A percentile compares a stretch with the other conserved stretches of the same genome.
Evolutionary conservation across 2,329 filamentous ascomycete species (phyloP).

Genomic region (Fonsecaea monophora): DNA sequence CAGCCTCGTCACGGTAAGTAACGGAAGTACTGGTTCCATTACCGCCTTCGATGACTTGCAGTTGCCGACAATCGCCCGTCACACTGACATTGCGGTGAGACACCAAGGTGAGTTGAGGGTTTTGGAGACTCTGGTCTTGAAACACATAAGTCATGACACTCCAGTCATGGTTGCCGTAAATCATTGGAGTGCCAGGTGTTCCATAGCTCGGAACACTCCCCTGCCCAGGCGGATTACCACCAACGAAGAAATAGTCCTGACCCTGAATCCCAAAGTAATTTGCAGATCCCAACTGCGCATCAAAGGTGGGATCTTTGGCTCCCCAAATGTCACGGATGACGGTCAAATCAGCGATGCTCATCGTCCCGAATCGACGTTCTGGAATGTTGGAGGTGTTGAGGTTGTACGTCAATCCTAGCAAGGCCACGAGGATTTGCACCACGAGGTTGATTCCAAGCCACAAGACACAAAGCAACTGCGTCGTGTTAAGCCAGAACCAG

Average conservation of each 20-base stretch:
- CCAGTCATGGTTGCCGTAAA: constrained; percentile 30
- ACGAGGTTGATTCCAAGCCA: constrained; percentile 36
- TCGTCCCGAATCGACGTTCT: constrained; percentile 92
- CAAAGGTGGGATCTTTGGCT: constrained; percentile 23
- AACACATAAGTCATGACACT: constrained; percentile 32
- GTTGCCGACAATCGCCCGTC: constrained; percentile 24
- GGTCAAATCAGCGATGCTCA: constrained; percentile 88
- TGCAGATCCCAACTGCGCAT: constrained; percentile 33
- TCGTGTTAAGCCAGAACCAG: constrained; percentile 33
- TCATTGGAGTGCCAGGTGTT: constrained; percentile 29
- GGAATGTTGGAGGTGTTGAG: constrained; percentile 34
- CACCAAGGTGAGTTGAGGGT: constrained; percentile 26
- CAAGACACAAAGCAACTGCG: constrained; percentile 35
- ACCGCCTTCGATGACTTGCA: constrained; percentile 25
- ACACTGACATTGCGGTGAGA: constrained; percentile 31
- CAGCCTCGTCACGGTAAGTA: constrained; percentile 27
- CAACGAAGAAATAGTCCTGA: constrained; percentile 34
- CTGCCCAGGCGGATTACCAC: constrained; percentile 27
- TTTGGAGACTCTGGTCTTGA: constrained; percentile 29
- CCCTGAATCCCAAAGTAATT: constrained; percentile 36
- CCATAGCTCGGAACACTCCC: constrained; percentile 22
- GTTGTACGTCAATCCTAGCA: constrained; percentile 39
- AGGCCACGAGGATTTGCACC: constrained; percentile 36
- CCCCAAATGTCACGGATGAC: constrained; percentile 64
- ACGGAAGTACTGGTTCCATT: constrained; percentile 27